These are phyloP conservation scores for Catharanthus roseus DNA, from an alignment of 257 asterid species.

Conservation along the genomic window DNA sequence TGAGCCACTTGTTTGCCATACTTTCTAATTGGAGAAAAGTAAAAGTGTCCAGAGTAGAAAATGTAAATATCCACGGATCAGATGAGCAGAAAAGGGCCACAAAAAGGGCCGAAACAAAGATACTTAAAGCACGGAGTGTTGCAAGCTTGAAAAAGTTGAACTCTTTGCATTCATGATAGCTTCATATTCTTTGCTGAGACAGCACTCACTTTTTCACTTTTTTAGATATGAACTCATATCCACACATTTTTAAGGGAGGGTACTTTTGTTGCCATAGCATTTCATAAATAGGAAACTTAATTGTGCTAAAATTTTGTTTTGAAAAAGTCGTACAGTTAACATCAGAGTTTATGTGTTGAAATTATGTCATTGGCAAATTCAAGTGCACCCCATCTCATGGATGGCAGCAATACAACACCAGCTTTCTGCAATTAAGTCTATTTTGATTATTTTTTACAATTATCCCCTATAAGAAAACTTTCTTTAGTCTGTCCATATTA, in stretches of 20 bases:
- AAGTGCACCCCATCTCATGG: background rate
- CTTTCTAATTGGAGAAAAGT: background rate
- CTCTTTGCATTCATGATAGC: background rate
- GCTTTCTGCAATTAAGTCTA: background rate
- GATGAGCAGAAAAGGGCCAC: constrained; percentile 1
- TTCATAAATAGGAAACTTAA: background rate
- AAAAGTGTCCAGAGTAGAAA: background rate
- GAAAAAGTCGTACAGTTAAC: constrained; percentile 6
- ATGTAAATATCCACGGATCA: constrained; percentile 1
- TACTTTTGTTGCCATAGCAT: constrained; percentile 8
- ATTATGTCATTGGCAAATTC: constrained; percentile 6
- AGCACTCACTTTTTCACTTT: constrained; percentile 13
- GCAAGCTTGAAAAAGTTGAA: background rate
- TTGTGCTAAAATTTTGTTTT: constrained; percentile 2
- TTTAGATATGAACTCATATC: background rate
- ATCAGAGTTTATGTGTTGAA: background rate
- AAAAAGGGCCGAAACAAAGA: background rate
- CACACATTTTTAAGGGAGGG: constrained; percentile 2
- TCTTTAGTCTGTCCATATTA: background rate
- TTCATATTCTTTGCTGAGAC: constrained; percentile 13
- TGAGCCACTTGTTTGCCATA: constrained; percentile 2
- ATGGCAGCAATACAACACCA: constrained; percentile 2
- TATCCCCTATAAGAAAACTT: background rate
- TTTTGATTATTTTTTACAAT: background rate
- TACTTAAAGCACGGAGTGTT: background rate